A percentile compares a stretch with the other conserved stretches of the same genome.
Conservation (phyloP, 169 alveolate species). For the Eimeria maxima region DNA sequence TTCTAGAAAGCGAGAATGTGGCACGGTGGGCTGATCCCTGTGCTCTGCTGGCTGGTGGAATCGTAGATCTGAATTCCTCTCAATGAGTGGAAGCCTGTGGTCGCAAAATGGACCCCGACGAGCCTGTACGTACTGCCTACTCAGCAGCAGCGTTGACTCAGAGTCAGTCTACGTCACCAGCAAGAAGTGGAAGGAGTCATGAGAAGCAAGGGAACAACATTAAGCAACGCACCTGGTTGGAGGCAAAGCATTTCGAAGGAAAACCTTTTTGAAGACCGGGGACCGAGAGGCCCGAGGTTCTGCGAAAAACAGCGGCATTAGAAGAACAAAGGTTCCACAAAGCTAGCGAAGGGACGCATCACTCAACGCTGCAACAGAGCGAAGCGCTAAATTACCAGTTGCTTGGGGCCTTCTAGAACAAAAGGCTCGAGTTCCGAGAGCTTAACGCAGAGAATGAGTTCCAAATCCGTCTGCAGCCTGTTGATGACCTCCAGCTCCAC, state of each 20-base stretch:
- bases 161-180: neutral
- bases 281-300: conserved; percentile 70
- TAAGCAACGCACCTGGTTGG: conserved; percentile 68
- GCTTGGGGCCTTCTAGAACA: conserved; percentile 77
- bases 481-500: conserved; percentile 79
- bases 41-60: conserved; percentile 65
- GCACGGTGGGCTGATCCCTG: conserved; percentile 64
- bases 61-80: conserved; percentile 76
- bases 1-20: conserved; percentile 49
- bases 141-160: neutral
- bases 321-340: neutral
- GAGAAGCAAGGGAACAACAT: neutral
- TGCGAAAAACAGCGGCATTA: conserved; percentile 4
- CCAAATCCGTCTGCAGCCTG: conserved; percentile 36
- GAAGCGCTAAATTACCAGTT: conserved; percentile 37
- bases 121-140: neutral
- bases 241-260: conserved; percentile 78
- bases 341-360: neutral
- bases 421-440: conserved; percentile 75
- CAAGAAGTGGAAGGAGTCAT: neutral
- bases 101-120: neutral
- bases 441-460: conserved; percentile 35
- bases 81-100: conserved; percentile 79
- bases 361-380: neutral
- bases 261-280: conserved; percentile 53